Conservation (phyloP, 1,139 yeast species). For the Ogataea hybrid region DNA sequence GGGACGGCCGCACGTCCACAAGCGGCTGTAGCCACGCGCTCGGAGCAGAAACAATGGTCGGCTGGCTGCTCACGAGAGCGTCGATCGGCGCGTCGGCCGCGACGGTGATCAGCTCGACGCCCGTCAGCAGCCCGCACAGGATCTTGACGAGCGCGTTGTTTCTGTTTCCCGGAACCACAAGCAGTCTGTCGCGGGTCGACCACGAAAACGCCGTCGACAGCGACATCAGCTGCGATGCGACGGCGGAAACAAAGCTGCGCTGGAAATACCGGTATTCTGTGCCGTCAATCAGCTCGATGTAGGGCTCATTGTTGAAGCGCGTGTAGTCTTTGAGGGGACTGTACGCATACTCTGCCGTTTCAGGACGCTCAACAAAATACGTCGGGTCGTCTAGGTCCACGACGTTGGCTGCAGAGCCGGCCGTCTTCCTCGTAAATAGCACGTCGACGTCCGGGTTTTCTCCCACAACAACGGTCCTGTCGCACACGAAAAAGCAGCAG, state of each 20-base stretch:
- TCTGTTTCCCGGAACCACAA: conserved; percentile 35
- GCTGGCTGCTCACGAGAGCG: conserved; percentile 7
- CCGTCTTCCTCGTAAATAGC: neutral
- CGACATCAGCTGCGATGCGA: conserved; percentile 61
- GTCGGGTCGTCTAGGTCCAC: conserved; percentile 8
- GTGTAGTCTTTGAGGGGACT: conserved; percentile 21
- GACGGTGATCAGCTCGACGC: conserved; percentile 17
- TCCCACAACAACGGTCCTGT: conserved; percentile 21
- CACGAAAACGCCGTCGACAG: conserved; percentile 50
- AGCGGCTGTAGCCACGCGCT: conserved; percentile 15
- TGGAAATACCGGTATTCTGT: conserved; percentile 46
- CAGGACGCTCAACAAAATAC: neutral
- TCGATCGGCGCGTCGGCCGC: conserved; percentile 10
- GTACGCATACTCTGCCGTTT: conserved; percentile 17
- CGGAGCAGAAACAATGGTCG: conserved; percentile 26
- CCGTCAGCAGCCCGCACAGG: conserved; percentile 26
- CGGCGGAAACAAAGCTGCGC: conserved; percentile 58
- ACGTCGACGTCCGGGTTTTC: neutral
- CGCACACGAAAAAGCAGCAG: no score
- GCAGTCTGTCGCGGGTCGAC: conserved; percentile 39
- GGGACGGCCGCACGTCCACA: neutral
- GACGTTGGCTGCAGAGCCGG: neutral
- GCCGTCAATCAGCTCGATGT: conserved; percentile 35
- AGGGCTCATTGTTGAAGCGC: conserved; percentile 32
- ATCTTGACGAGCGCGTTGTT: conserved; percentile 26